These are phyloP conservation scores for Phyllostachys edulis DNA, from an alignment of 176 grass and related monocot genomes.

Conservation along the genomic window DNA sequence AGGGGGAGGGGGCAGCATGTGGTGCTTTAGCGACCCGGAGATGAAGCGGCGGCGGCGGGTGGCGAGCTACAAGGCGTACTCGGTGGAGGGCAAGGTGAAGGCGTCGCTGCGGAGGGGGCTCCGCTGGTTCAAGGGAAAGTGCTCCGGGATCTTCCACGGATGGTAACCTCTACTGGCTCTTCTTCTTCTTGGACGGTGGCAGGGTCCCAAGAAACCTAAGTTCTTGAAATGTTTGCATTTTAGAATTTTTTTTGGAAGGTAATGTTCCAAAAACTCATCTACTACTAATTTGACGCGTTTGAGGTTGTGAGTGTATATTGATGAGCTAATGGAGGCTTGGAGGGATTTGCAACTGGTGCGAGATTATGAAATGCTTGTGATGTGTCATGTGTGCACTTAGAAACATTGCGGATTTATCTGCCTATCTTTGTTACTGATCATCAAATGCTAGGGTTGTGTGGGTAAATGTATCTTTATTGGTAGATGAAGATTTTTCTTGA, in stretches of 20 bases:
- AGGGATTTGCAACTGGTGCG: neutral
- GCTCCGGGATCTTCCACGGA: slow-evolving; percentile 73
- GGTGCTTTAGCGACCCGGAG: slow-evolving; percentile 90
- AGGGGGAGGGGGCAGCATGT: slow-evolving; percentile 33
- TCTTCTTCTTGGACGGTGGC: neutral
- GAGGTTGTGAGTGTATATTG: slow-evolving; percentile 45
- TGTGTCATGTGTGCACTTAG: neutral
- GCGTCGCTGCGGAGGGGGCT: slow-evolving; percentile 61
- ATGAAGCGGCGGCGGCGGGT: slow-evolving; percentile 71
- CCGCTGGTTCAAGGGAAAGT: slow-evolving; percentile 82
- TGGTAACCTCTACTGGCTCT: slow-evolving; percentile 45
- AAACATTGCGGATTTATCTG: slow-evolving; percentile 13
- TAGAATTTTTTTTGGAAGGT: slow-evolving; percentile 30
- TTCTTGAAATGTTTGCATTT: slow-evolving; percentile 29
- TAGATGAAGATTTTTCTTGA: neutral
- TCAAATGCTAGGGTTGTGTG: slow-evolving; percentile 22
- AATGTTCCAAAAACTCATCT: slow-evolving; percentile 25
- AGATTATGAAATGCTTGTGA: slow-evolving; percentile 20
- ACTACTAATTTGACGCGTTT: slow-evolving; percentile 37
- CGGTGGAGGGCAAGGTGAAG: slow-evolving; percentile 81
- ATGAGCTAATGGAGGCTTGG: slow-evolving; percentile 26
- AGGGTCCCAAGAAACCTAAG: slow-evolving; percentile 23
- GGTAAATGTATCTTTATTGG: slow-evolving; percentile 13
- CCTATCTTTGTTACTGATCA: slow-evolving; percentile 29
- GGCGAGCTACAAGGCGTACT: slow-evolving; percentile 85